Percentiles rank a stretch among this genome's conserved stretches.
These are phyloP conservation scores for Teratosphaeria gauchensis DNA, from an alignment of 2,329 filamentous ascomycete species.

Conservation along the genomic window DNA sequence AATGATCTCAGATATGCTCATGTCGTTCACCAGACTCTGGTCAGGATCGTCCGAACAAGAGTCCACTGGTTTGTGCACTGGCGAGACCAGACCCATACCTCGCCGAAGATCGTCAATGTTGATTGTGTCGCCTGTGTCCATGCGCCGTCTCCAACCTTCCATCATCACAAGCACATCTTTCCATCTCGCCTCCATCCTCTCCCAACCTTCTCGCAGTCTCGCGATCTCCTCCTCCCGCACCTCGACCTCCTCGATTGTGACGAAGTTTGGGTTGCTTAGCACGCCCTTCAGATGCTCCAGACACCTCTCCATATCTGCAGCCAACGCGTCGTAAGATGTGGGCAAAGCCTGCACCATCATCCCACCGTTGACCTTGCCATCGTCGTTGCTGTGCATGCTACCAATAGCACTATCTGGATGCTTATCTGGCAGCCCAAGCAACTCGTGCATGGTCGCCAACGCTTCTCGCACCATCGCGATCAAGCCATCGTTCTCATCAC, in stretches of 20 bases:
- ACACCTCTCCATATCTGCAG: slow-evolving; percentile 63
- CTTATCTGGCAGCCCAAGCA: slow-evolving; percentile 45
- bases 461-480: slow-evolving; percentile 63
- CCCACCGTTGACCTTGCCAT: slow-evolving; percentile 15
- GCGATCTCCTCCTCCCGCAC: slow-evolving; percentile 85
- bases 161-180: slow-evolving; percentile 83
- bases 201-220: slow-evolving; percentile 73
- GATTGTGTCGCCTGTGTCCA: slow-evolving; percentile 62
- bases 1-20: slow-evolving; percentile 14
- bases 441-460: slow-evolving; percentile 57
- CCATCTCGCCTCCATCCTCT: slow-evolving; percentile 88
- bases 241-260: slow-evolving; percentile 87
- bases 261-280: slow-evolving; percentile 91
- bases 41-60: slow-evolving; percentile 7
- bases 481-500: slow-evolving; percentile 83
- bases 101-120: slow-evolving; percentile 52
- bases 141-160: slow-evolving; percentile 79
- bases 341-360: slow-evolving; percentile 38
- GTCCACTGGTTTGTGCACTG: slow-evolving; percentile 8
- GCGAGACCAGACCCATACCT: slow-evolving; percentile 46
- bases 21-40: slow-evolving; percentile 16
- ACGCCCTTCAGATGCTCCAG: slow-evolving; percentile 73
- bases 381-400: slow-evolving; percentile 18
- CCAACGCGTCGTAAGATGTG: slow-evolving; percentile 59
- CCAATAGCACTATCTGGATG: slow-evolving; percentile 23